These are phyloP conservation scores for Aspergillus udagawae DNA, from an alignment of 2,329 filamentous ascomycete genomes.

Conservation along the genomic window DNA sequence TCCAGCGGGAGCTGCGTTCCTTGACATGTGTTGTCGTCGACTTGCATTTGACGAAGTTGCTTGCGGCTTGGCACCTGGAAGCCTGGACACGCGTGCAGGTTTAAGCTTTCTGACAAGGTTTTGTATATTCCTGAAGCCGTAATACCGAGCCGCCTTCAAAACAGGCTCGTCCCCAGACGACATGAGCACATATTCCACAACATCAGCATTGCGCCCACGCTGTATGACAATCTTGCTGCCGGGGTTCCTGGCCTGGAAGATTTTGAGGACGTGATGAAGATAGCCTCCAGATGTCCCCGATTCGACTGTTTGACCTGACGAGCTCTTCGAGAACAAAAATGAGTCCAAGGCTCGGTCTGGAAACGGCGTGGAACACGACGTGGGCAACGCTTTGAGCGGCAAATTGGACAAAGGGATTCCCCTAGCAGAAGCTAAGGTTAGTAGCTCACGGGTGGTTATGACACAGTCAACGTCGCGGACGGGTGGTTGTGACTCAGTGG, in stretches of 20 bases:
- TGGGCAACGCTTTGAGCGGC: constrained; percentile 54
- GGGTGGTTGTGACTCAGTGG: constrained; percentile 38
- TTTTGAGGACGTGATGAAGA: constrained; percentile 76
- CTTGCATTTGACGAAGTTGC: constrained; percentile 22
- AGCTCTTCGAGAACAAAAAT: constrained; percentile 67
- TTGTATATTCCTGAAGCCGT: constrained; percentile 97
- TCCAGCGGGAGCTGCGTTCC: constrained; percentile 27
- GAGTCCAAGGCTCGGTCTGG: constrained; percentile 66
- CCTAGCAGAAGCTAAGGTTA: constrained; percentile 81
- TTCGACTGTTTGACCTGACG: constrained; percentile 41
- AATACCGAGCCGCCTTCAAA: constrained; percentile 83
- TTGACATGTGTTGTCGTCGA: constrained; percentile 28
- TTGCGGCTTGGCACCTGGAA: constrained; percentile 68
- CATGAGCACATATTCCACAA: constrained; percentile 75
- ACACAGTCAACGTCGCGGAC: constrained; percentile 94
- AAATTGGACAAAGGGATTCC: constrained; percentile 71
- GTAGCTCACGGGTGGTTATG: constrained; percentile 90
- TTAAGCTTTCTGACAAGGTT: constrained; percentile 92
- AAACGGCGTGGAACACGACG: constrained; percentile 54
- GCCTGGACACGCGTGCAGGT: constrained; percentile 69
- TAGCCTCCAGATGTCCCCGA: constrained; percentile 86
- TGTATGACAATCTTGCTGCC: constrained; percentile 67
- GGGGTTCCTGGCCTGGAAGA: constrained; percentile 65
- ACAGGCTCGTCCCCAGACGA: constrained; percentile 55
- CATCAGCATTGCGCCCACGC: constrained; percentile 83